Percentiles rank a stretch among this genome's conserved stretches.
Evolutionary conservation across 2,329 filamentous ascomycete genomes (phyloP).

Genomic region (Aspergillus sp.): DNA sequence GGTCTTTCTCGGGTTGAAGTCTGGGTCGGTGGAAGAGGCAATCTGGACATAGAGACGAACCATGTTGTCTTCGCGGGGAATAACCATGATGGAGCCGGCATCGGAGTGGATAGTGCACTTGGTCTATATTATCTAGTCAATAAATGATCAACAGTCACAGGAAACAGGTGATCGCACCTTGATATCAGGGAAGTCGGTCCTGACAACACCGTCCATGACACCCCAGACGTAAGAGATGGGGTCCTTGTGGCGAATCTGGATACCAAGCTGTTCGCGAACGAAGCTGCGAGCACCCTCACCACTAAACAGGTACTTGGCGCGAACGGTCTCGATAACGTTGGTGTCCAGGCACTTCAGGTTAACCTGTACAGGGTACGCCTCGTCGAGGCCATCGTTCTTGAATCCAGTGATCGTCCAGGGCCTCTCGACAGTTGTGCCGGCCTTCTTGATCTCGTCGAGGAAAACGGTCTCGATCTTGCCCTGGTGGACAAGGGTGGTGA

Average conservation of each 20-base stretch:
- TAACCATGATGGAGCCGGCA: slow-evolving; percentile 64
- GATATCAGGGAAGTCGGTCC: slow-evolving; percentile 64
- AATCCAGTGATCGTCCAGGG: slow-evolving; percentile 65
- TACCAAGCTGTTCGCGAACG: slow-evolving; percentile 61
- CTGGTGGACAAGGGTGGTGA: slow-evolving; percentile 63
- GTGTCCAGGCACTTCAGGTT: slow-evolving; percentile 75
- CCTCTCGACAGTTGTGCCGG: slow-evolving; percentile 56
- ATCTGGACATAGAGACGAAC: slow-evolving; percentile 57
- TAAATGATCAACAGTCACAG: background rate
- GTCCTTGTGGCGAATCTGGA: slow-evolving; percentile 65
- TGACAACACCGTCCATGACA: slow-evolving; percentile 65
- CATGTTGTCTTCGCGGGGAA: slow-evolving; percentile 52
- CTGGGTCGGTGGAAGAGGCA: slow-evolving; percentile 60
- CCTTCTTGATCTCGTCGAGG: slow-evolving; percentile 61
- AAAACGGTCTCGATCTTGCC: slow-evolving; percentile 64
- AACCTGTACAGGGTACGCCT: slow-evolving; percentile 78
- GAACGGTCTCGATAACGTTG: slow-evolving; percentile 63
- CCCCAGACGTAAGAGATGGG: slow-evolving; percentile 66
- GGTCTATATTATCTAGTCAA: slow-evolving; percentile 44
- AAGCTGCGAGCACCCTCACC: slow-evolving; percentile 64
- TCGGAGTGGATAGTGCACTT: slow-evolving; percentile 69
- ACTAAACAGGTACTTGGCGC: slow-evolving; percentile 63
- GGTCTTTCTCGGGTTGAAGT: slow-evolving; percentile 62
- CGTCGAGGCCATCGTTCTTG: slow-evolving; percentile 59
- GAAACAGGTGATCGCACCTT: slow-evolving; percentile 43